Evolutionary conservation across 2,329 filamentous ascomycete species (phyloP).

Genomic region (Nemania sp.): DNA sequence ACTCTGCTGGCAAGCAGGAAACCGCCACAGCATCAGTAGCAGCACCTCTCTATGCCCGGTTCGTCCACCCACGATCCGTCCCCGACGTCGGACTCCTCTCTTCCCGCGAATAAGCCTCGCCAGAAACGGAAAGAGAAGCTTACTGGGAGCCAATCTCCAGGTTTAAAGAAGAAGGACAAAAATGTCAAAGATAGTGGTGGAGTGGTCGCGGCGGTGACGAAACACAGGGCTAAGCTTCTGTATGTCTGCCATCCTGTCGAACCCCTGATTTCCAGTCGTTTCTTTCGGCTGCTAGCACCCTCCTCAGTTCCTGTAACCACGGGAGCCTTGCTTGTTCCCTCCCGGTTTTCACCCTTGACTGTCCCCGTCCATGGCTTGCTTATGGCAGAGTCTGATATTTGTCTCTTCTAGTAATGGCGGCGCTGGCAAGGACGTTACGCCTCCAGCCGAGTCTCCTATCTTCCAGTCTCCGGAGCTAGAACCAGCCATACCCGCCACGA

Average conservation of each 20-base stretch:
- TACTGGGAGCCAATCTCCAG: conserved; percentile 39
- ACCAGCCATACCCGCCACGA: conserved; percentile 38
- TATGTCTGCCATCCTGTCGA: conserved; percentile 30
- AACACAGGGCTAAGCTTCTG: conserved; percentile 42
- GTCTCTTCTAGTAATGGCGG: conserved; percentile 27
- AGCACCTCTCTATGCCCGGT: conserved; percentile 44
- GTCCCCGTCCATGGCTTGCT: neutral
- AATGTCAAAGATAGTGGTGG: conserved; percentile 44
- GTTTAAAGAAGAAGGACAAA: conserved; percentile 44
- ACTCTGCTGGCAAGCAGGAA: conserved; percentile 43
- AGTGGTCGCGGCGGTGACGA: conserved; percentile 44
- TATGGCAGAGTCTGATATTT: conserved; percentile 23
- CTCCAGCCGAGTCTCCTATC: conserved; percentile 36
- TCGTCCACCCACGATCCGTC: conserved; percentile 42
- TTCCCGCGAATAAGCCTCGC: conserved; percentile 35
- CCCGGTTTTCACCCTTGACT: neutral
- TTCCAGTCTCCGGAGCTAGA: conserved; percentile 39
- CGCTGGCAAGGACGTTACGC: conserved; percentile 32
- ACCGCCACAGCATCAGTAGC: conserved; percentile 39
- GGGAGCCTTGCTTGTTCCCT: conserved; percentile 32
- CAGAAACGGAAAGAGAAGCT: conserved; percentile 40
- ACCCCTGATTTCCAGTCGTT: conserved; percentile 7
- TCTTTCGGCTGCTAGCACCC: conserved; percentile 16
- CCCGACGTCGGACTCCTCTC: conserved; percentile 36
- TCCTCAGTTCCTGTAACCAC: neutral